Evolutionary conservation across 139 green algal species (phyloP).

Genomic region (Closterium sp.): DNA sequence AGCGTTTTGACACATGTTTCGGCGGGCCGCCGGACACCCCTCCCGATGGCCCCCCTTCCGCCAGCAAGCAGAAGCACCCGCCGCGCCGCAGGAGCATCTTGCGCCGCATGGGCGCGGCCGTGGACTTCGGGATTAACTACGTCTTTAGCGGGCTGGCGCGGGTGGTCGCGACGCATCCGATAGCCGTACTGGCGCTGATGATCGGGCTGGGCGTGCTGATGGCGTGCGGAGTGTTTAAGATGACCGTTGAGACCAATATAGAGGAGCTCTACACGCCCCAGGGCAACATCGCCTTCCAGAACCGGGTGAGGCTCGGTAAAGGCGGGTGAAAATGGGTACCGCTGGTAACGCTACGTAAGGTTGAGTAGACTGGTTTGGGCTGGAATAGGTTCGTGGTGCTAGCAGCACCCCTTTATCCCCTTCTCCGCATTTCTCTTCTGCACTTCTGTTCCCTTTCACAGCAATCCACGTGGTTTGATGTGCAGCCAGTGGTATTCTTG

Average conservation of each 20-base stretch:
- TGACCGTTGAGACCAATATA: background rate
- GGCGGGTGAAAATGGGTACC: background rate
- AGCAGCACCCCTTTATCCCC: too few species aligned
- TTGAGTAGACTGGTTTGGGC: too few species aligned
- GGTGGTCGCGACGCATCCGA: background rate
- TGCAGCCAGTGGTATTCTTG: too few species aligned
- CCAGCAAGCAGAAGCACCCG: background rate
- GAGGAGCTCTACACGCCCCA: conserved; percentile 42
- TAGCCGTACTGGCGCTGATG: background rate
- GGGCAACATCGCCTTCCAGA: conserved; percentile 16
- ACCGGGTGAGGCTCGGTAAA: conserved; percentile 11
- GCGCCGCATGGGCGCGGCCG: background rate
- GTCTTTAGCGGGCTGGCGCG: background rate
- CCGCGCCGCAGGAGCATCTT: background rate
- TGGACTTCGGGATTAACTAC: background rate
- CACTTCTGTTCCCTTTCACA: too few species aligned
- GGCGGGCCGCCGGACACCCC: background rate
- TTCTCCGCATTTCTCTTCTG: too few species aligned
- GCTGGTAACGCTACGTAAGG: background rate
- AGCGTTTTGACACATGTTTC: background rate
- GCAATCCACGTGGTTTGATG: too few species aligned
- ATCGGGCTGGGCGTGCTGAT: background rate
- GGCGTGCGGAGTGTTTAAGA: background rate
- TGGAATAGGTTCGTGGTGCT: background rate
- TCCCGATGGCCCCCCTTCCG: background rate